These are phyloP conservation scores for Pseudogymnoascus sp. DNA, from an alignment of 2,329 filamentous ascomycete genomes.

Conservation along the genomic window DNA sequence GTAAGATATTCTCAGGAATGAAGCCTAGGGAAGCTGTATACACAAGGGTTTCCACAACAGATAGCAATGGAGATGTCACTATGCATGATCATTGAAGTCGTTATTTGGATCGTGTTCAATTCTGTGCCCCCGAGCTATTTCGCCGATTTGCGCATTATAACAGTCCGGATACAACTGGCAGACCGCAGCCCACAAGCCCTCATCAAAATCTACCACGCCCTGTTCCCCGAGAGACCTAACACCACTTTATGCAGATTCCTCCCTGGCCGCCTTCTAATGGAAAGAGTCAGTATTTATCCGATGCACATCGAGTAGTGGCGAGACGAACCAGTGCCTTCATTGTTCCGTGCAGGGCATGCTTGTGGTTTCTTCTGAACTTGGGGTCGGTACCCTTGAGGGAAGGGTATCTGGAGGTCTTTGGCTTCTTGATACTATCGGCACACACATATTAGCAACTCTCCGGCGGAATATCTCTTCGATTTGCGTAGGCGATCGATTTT, in stretches of 20 bases:
- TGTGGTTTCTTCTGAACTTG: conserved; percentile 99
- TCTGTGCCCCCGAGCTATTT: conserved; percentile 8
- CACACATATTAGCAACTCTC: not conserved
- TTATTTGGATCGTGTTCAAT: conserved; percentile 12
- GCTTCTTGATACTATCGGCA: conserved; percentile 93
- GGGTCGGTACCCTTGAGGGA: conserved; percentile 98
- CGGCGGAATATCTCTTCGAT: not conserved
- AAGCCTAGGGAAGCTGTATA: not conserved
- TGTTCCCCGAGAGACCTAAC: not conserved
- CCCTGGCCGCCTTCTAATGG: conserved; percentile 6
- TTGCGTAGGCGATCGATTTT: not conserved
- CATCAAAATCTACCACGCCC: conserved; percentile 11
- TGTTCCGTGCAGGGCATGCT: conserved; percentile 98
- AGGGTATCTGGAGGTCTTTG: conserved; percentile 97
- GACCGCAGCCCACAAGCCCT: conserved; percentile 1
- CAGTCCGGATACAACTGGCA: conserved; percentile 10
- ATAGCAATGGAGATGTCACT: not conserved
- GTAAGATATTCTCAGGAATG: not conserved
- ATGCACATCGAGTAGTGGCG: not conserved
- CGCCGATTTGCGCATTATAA: conserved; percentile 9
- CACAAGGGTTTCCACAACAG: not conserved
- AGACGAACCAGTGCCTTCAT: conserved; percentile 88
- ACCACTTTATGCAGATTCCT: conserved; percentile 5
- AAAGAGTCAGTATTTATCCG: not conserved
- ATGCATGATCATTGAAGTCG: conserved; percentile 9